phyloP scores from a whole-genome alignment of 257 asterid genomes.

The Solanum phureja region DNA sequence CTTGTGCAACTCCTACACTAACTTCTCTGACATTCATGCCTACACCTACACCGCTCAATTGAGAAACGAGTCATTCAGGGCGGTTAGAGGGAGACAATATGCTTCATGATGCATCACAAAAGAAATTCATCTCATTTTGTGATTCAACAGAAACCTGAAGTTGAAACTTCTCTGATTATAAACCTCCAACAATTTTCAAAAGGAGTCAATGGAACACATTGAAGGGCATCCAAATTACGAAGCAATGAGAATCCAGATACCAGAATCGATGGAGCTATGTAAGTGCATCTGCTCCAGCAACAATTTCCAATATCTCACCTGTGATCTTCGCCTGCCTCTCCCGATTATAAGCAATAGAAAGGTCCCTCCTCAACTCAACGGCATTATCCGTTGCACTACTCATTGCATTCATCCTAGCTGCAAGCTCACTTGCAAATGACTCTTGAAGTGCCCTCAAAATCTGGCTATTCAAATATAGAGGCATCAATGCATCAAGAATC shows the following conservation, averaged over 20 bases:
- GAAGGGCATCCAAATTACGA: not conserved
- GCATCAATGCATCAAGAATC: slow-evolving; percentile 78
- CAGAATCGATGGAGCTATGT: slow-evolving; percentile 1
- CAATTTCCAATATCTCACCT: slow-evolving; percentile 58
- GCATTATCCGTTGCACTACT: slow-evolving; percentile 71
- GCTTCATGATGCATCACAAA: not conserved
- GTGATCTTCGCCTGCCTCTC: slow-evolving; percentile 72
- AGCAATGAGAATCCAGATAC: not conserved
- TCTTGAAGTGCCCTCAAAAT: slow-evolving; percentile 73
- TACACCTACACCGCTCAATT: not conserved
- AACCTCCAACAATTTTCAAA: not conserved
- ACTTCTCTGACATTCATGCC: not conserved
- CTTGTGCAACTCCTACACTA: not conserved
- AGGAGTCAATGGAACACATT: not conserved
- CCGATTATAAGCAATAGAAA: slow-evolving; percentile 51
- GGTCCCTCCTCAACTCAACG: slow-evolving; percentile 42
- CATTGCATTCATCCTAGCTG: slow-evolving; percentile 76
- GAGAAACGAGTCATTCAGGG: not conserved
- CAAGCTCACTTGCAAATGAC: slow-evolving; percentile 70
- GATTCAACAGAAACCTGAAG: not conserved
- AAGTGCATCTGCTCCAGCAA: slow-evolving; percentile 69
- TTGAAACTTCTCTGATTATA: not conserved
- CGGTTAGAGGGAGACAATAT: not conserved
- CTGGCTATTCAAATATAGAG: slow-evolving; percentile 72
- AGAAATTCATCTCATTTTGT: not conserved